Base-by-base conservation (phyloP, 176 grass and related monocot genomes). In the Aegilops umbellulata region DNA sequence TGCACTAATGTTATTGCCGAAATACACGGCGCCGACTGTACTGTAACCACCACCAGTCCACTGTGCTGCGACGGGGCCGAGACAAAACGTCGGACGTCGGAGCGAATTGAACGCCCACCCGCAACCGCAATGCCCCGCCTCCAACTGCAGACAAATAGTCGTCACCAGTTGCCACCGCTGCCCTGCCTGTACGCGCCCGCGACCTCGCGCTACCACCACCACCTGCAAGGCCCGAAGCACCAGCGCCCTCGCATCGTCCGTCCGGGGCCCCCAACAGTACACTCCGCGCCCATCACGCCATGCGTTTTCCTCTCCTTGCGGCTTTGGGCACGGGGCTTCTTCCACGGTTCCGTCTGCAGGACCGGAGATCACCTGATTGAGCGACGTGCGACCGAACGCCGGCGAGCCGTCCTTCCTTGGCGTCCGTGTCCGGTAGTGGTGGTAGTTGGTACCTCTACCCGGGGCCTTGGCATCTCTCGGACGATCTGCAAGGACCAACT, bases 61-160 rank as follows among this genome's bases (percentile, higher is more conserved):
- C 4, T 41, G 47, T 20, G 19, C 53, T 58, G 53, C 53, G 53
- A 90, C 78, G 78, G 68, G 49, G 44, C 49, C 39, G 70, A 27
- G 90, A 82, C 70, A 70, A 84, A 78, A 91, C 82, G 42, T 75
- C 7, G 32, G 82, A 74, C 63, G 58, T 12, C 70, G 32, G 39
- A n/a, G 3, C 62, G 71, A 88, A 88, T 91, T 85, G 86, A 85
- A 78, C 77, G 53, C 2, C 64, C 82, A 91, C 69, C 82, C 8
- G 78, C 88, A 81, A 16, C 1, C 8, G 78, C 88, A 81, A 16
- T 1, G 69, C 35, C 11, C 47, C 30, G 15, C n/a, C 25, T 49
- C 10, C 6, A 32, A 81, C 86, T 85, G 62, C 86, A 85, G 69
- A 70, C 62, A 63, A 55, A 77, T 5, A 84, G 76, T 83, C 63